Evolutionary conservation across 176 grass and related monocot genomes (phyloP).

Genomic region (Rhipidocladum racemiflorum): DNA sequence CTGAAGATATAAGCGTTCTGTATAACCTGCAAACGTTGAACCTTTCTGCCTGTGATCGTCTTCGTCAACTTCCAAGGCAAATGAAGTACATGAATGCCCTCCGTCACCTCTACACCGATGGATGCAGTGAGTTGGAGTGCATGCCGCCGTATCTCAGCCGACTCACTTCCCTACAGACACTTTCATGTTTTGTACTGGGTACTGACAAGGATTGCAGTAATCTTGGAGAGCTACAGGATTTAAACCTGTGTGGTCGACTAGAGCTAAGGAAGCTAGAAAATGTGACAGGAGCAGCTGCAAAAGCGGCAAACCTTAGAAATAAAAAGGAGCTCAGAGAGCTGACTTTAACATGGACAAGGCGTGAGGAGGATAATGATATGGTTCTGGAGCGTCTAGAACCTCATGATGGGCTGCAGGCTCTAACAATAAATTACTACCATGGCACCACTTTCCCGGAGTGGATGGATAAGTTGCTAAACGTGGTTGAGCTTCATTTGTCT

Average conservation of each 20-base stretch:
- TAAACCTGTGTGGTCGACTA: neutral
- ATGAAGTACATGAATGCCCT: neutral
- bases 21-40: neutral
- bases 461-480: neutral
- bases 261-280: neutral
- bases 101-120: neutral
- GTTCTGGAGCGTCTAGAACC: neutral
- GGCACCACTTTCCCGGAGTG: neutral
- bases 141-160: neutral
- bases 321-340: neutral
- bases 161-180: neutral
- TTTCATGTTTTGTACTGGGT: neutral
- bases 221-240: neutral
- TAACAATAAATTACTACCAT: neutral
- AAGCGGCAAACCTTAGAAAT: neutral
- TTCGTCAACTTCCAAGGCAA: neutral
- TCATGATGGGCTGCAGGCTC: neutral
- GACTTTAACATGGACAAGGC: neutral
- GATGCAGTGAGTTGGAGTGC: accelerated
- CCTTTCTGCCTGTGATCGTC: accelerated
- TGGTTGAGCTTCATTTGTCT: neutral
- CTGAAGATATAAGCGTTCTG: neutral
- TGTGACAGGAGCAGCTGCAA: neutral
- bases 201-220: neutral
- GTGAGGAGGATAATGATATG: neutral